Percentiles rank a stretch among this genome's conserved stretches.
These are phyloP conservation scores for Xylaria sp. DNA, from an alignment of 2,329 filamentous ascomycete genomes.

Conservation along the genomic window DNA sequence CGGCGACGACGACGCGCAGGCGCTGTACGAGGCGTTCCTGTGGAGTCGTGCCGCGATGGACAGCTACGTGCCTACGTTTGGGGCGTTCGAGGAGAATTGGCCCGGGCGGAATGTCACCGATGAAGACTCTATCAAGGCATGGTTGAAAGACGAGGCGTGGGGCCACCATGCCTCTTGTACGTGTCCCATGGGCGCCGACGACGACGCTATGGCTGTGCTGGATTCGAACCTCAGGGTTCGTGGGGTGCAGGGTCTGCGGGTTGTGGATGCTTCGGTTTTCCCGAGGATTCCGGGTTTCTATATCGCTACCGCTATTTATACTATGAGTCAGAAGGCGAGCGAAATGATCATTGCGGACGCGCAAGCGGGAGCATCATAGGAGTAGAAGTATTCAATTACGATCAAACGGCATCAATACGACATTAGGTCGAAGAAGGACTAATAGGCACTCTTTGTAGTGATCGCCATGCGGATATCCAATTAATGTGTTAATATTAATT, in stretches of 20 bases:
- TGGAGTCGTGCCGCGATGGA: conserved; percentile 58
- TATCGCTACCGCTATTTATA: conserved; percentile 31
- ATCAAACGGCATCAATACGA: too few species aligned
- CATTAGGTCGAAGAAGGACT: not conserved
- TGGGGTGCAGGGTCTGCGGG: conserved; percentile 61
- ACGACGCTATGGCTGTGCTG: conserved; percentile 63
- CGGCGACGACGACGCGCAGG: conserved; percentile 60
- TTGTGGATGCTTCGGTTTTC: conserved; percentile 66
- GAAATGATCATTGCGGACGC: conserved; percentile 34
- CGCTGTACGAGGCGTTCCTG: conserved; percentile 64
- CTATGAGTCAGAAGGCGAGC: conserved; percentile 33
- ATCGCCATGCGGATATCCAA: not conserved
- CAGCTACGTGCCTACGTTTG: conserved; percentile 20
- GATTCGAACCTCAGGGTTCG: conserved; percentile 63
- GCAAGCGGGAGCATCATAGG: not conserved
- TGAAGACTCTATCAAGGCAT: conserved; percentile 34
- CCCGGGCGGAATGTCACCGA: conserved; percentile 14
- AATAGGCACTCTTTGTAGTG: not conserved
- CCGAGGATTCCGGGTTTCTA: conserved; percentile 35
- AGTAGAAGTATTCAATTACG: too few species aligned
- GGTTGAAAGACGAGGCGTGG: conserved; percentile 36
- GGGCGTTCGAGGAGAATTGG: conserved; percentile 28
- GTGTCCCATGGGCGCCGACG: conserved; percentile 47
- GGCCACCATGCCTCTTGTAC: conserved; percentile 43
- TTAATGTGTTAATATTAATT: conserved; percentile 11